Conservation (phyloP, 2,329 filamentous ascomycete genomes). For the Botrytis deweyae region DNA sequence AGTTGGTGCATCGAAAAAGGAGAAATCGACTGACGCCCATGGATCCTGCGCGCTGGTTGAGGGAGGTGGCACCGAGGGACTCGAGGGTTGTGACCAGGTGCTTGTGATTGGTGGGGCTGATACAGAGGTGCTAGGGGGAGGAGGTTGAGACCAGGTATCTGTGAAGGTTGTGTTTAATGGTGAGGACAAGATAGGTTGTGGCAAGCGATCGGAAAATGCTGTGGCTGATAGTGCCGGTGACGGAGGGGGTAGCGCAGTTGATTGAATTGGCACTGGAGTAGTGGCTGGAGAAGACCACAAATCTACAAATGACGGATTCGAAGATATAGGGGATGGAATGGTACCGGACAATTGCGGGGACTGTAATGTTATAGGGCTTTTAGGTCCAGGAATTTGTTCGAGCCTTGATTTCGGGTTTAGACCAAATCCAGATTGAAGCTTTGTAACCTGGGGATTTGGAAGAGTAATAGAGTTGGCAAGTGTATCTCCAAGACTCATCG, state of each 20-base stretch:
- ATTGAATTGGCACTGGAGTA: neutral
- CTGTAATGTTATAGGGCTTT: neutral
- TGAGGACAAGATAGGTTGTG: neutral
- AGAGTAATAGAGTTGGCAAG: neutral
- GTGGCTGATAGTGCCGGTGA: neutral
- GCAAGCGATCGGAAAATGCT: neutral
- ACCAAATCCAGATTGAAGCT: slow-evolving; percentile 9
- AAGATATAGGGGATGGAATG: neutral
- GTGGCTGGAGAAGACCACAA: neutral
- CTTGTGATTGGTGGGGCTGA: neutral
- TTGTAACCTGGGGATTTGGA: slow-evolving; percentile 20
- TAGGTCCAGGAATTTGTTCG: neutral
- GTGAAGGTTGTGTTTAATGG: neutral
- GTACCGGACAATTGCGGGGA: neutral
- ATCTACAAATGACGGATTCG: neutral
- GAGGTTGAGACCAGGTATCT: slow-evolving; percentile 8
- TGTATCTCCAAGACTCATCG: slow-evolving; percentile 27
- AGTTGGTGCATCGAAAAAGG: slow-evolving; percentile 38
- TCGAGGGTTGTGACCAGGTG: neutral
- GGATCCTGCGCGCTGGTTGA: slow-evolving; percentile 30
- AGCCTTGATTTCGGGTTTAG: slow-evolving; percentile 17
- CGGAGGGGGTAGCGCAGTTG: neutral
- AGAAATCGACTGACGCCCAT: slow-evolving; percentile 42
- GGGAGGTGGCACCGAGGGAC: neutral
- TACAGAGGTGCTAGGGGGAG: neutral